Base-by-base conservation (phyloP, 768 basidiomycete genomes). In the Tylopilus vinaceipallidus region DNA sequence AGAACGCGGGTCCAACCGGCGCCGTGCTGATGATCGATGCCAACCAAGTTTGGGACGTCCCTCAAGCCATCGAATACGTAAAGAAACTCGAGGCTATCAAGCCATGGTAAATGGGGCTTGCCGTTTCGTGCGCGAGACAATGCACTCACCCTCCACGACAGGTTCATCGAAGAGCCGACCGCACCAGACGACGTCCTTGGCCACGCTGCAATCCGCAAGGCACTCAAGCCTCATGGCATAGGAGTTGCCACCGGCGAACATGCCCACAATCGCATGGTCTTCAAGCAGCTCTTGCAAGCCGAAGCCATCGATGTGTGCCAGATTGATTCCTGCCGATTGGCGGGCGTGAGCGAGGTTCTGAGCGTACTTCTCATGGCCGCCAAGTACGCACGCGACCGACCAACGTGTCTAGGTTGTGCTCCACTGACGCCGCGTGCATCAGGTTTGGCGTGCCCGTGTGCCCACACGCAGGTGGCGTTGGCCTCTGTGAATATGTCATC, bases 111-210 rank as follows among this genome's bases (percentile, higher is more conserved):
- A 73, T 37, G 36, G 3, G n/a, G 9, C 22, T 20, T 4, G 5
- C 36, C 14, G 0, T 10, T 22, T n/a, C 29, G 17, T 14, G 6
- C 12, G n/a, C 27, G 20, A 27, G 6, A 35, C 36, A 43, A 49
- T n/a, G 40, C 23, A 32, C 37, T 43, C 30, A 48, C 6, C 7
- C 16, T 44, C 14, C 17, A 14, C 22, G 9, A 19, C 38, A 89
- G 88, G 88, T 98, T 97, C 73, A 97, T 97, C 56, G 95, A 98
- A 64, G 95, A 98, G 62, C 95, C 95, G 0, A 97, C 95, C 0
- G 95, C 95, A 0, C 95, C 91, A 0, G 95, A 97, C 62, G 95
- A 98, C 64, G 84, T 91, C 52, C 80, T 97, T 17, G 91, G 94
- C 3, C 91, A 94, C 55, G 90, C 90, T 19, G 75, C 87, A 7